Evolutionary conservation across 1,284 basidiomycete species (phyloP).

Genomic region (Moesziomyces sp.): DNA sequence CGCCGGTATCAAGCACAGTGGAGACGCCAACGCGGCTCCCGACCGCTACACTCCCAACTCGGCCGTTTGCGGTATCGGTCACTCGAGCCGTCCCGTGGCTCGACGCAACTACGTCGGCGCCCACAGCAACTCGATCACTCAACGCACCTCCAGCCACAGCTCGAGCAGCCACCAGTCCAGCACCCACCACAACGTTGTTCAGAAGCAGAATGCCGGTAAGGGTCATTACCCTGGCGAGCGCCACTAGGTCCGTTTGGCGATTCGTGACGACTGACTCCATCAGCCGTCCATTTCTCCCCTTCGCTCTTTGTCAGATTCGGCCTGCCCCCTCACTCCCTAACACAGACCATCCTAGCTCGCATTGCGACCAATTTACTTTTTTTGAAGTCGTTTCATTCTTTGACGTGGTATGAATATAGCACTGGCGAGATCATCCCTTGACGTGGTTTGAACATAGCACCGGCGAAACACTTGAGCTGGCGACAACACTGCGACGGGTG

Average conservation of each 20-base stretch:
- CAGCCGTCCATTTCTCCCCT: no score
- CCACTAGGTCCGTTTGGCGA: background rate
- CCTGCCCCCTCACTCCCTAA: no score
- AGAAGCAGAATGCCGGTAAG: background rate
- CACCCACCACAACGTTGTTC: background rate
- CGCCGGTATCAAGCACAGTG: background rate
- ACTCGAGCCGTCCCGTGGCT: constrained; percentile 6
- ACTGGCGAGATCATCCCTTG: no score
- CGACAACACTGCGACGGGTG: no score
- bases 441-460: no score
- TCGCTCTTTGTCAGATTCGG: no score
- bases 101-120: background rate
- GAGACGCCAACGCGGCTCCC: constrained; percentile 8
- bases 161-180: no score
- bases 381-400: no score
- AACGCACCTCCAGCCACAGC: background rate
- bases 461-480: no score
- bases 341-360: no score
- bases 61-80: constrained; percentile 24
- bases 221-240: background rate
- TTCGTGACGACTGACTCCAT: background rate
- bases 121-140: background rate
- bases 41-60: constrained; percentile 31
- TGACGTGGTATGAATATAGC: no score
- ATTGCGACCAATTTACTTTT: no score